These are phyloP conservation scores for Musa beccarii DNA, from an alignment of 176 grass and related monocot species.

Conservation along the genomic window DNA sequence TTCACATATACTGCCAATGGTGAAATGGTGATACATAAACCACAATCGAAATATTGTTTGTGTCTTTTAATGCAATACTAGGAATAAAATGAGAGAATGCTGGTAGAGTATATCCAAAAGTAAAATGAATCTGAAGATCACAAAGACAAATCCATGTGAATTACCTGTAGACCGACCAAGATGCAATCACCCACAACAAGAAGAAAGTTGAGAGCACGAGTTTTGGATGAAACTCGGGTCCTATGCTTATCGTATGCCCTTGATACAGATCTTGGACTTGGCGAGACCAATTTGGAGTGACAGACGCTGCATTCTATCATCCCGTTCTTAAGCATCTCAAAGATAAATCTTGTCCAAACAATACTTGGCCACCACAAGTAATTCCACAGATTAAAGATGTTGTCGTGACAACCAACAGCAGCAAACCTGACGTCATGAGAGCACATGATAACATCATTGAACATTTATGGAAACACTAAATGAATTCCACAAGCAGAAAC, in stretches of 20 bases:
- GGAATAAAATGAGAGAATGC: background rate
- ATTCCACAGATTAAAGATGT: background rate
- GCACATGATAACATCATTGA: background rate
- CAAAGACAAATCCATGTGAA: slow-evolving; percentile 1
- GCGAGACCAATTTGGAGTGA: slow-evolving; percentile 5
- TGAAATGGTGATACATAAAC: background rate
- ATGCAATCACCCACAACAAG: slow-evolving; percentile 20
- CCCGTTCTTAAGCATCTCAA: slow-evolving; percentile 7
- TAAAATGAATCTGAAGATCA: background rate
- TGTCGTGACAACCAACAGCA: background rate
- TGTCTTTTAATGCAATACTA: background rate
- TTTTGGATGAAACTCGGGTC: slow-evolving; percentile 8
- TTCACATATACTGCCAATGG: background rate
- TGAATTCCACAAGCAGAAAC: no score
- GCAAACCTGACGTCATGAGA: background rate
- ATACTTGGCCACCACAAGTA: background rate
- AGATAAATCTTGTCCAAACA: background rate
- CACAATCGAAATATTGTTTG: background rate
- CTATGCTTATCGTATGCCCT: slow-evolving; percentile 19
- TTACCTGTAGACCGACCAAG: slow-evolving; percentile 20
- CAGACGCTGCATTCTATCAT: slow-evolving; percentile 18
- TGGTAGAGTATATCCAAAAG: background rate
- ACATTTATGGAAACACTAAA: background rate
- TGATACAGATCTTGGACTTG: slow-evolving; percentile 6
- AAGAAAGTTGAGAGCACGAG: slow-evolving; percentile 9